Conservation (phyloP, 2,329 filamentous ascomycete species). For the Neoarthrinium moseri region DNA sequence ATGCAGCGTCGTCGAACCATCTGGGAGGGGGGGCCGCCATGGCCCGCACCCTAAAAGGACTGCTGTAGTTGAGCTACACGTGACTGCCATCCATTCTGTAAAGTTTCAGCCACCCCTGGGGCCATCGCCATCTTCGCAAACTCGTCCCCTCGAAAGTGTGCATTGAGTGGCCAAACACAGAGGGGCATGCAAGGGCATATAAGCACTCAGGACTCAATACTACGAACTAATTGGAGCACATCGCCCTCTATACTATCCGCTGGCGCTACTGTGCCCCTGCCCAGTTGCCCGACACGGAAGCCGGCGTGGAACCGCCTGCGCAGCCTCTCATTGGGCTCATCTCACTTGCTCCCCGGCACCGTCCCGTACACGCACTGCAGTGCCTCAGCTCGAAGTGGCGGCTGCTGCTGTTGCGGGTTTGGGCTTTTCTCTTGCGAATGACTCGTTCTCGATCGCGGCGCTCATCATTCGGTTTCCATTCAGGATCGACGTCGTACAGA, state of each 20-base stretch:
- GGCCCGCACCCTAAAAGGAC: conserved; percentile 6
- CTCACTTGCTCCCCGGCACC: not conserved
- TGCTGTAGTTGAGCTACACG: conserved; percentile 1
- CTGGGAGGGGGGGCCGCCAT: not conserved
- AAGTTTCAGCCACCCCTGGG: conserved; percentile 9
- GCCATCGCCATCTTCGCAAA: not conserved
- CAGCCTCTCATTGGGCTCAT: not conserved
- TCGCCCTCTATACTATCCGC: too few species aligned
- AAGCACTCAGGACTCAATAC: too few species aligned
- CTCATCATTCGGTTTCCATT: conserved; percentile 89
- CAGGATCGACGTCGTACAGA: conserved; percentile 89
- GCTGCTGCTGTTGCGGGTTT: conserved; percentile 15
- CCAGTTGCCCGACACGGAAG: not conserved
- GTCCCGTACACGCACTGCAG: too few species aligned
- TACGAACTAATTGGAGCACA: too few species aligned
- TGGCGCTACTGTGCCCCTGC: too few species aligned
- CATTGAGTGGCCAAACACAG: not conserved
- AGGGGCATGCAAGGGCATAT: too few species aligned
- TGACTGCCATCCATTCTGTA: conserved; percentile 3
- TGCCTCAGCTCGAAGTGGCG: not conserved
- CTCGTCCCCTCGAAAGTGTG: not conserved
- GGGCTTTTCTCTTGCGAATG: conserved; percentile 49
- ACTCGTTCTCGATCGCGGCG: conserved; percentile 72
- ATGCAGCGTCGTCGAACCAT: conserved; percentile 10
- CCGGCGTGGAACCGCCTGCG: not conserved